These are phyloP conservation scores for Chalara sp. DNA, from an alignment of 2,329 filamentous ascomycete species.

Conservation along the genomic window DNA sequence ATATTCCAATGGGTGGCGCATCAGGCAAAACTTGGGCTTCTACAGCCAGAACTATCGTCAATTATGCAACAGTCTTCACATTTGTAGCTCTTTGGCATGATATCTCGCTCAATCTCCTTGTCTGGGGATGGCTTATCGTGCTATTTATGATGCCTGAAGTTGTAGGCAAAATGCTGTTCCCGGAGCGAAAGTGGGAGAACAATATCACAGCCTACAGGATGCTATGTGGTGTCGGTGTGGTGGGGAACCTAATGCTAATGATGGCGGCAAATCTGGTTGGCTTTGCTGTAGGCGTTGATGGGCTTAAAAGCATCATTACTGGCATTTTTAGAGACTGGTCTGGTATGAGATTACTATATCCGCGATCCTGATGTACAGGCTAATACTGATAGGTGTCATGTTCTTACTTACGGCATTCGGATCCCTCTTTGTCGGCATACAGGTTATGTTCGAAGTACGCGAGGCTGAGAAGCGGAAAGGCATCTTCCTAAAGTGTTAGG, in stretches of 20 bases:
- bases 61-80: constrained; percentile 82
- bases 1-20: constrained; percentile 78
- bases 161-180: constrained; percentile 65
- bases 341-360: constrained; percentile 36
- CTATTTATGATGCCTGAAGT: constrained; percentile 91
- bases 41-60: constrained; percentile 56
- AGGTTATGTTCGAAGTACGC: constrained; percentile 94
- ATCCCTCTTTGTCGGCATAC: constrained; percentile 76
- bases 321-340: constrained; percentile 72
- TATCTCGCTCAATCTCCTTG: constrained; percentile 79
- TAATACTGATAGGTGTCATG: constrained; percentile 46
- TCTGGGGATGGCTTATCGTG: constrained; percentile 96
- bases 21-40: constrained; percentile 39
- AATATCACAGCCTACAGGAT: constrained; percentile 69
- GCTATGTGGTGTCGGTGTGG: constrained; percentile 72
- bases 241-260: constrained; percentile 88
- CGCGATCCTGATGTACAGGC: constrained; percentile 9
- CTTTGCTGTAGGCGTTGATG: constrained; percentile 88
- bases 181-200: constrained; percentile 58
- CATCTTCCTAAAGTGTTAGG: constrained; percentile 73
- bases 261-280: constrained; percentile 92
- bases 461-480: constrained; percentile 79
- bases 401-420: constrained; percentile 68
- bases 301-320: constrained; percentile 66
- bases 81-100: constrained; percentile 99